phyloP scores from a whole-genome alignment of 2,329 filamentous ascomycete species.

The Fusarium sp. region DNA sequence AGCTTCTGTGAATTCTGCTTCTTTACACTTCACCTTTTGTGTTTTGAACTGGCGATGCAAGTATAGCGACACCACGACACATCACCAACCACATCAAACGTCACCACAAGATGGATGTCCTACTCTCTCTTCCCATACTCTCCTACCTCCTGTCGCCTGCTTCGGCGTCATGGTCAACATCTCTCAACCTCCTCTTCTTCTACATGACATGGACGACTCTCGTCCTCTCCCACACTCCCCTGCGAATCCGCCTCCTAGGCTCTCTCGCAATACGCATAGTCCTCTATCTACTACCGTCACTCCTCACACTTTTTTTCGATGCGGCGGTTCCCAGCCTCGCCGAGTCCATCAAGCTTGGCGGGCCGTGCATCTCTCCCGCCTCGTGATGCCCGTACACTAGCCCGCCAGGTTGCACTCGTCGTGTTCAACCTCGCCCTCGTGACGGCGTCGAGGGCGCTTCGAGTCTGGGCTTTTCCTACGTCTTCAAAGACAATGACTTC shows the following conservation, averaged over 20 bases:
- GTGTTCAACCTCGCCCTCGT: slow-evolving; percentile 60
- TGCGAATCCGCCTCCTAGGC: slow-evolving; percentile 80
- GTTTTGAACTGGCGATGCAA: slow-evolving; percentile 8
- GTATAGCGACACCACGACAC: slow-evolving; percentile 8
- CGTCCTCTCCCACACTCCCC: slow-evolving; percentile 79
- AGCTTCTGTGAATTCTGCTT: background rate
- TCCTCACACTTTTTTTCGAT: slow-evolving; percentile 81
- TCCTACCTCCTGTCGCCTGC: slow-evolving; percentile 74
- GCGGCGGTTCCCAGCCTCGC: slow-evolving; percentile 75
- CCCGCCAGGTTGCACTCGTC: slow-evolving; percentile 55
- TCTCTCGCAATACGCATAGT: slow-evolving; percentile 74
- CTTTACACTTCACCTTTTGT: background rate
- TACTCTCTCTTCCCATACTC: slow-evolving; percentile 79
- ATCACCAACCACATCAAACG: slow-evolving; percentile 9
- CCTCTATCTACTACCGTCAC: slow-evolving; percentile 79
- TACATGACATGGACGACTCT: slow-evolving; percentile 91
- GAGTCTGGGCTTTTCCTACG: slow-evolving; percentile 51
- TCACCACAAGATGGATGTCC: slow-evolving; percentile 66
- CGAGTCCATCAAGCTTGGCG: slow-evolving; percentile 76
- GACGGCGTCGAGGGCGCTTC: slow-evolving; percentile 57
- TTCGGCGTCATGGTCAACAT: slow-evolving; percentile 78
- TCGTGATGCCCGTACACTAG: slow-evolving; percentile 52
- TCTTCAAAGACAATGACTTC: slow-evolving; percentile 58
- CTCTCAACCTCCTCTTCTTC: slow-evolving; percentile 88
- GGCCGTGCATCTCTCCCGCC: slow-evolving; percentile 64